Evolutionary conservation across 768 basidiomycete species (phyloP).

Genomic region (Rhodosporidiobolus sp.): DNA sequence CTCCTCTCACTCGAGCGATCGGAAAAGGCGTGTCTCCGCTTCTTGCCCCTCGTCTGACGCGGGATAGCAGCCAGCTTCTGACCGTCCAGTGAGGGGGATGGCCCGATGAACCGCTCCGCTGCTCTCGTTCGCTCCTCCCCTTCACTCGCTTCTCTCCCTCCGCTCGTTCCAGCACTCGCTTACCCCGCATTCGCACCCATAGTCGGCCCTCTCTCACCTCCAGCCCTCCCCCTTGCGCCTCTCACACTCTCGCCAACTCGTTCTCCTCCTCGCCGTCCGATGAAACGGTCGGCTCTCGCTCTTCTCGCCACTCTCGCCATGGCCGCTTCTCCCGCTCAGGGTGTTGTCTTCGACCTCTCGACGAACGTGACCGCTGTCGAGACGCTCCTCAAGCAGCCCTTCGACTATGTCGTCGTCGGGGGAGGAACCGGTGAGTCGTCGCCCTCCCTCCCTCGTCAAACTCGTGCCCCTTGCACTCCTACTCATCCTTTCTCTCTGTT

Average conservation of each 20-base stretch:
- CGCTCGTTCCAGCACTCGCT: too few relatives aligned
- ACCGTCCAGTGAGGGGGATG: neutral
- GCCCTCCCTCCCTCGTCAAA: neutral
- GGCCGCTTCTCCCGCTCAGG: neutral
- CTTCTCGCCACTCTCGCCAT: neutral
- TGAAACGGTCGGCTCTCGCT: neutral
- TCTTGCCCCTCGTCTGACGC: too few relatives aligned
- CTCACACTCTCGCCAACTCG: neutral
- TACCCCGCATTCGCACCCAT: too few relatives aligned
- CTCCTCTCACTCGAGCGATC: too few relatives aligned
- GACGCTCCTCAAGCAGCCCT: neutral
- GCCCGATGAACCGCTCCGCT: neutral
- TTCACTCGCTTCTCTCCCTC: neutral
- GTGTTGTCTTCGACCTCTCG: neutral
- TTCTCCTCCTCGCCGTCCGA: neutral
- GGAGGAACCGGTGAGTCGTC: constrained; percentile 10
- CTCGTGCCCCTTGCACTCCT: too few relatives aligned
- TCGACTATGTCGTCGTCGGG: constrained; percentile 31
- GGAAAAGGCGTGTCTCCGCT: too few relatives aligned
- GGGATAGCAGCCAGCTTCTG: too few relatives aligned
- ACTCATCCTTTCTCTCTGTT: neutral
- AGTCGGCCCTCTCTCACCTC: too few relatives aligned
- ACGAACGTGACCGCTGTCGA: neutral
- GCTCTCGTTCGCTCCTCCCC: neutral
- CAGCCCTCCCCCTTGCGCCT: too few relatives aligned